These are phyloP conservation scores for Tulasnella sp. DNA, from an alignment of 768 basidiomycete genomes.

Conservation along the genomic window DNA sequence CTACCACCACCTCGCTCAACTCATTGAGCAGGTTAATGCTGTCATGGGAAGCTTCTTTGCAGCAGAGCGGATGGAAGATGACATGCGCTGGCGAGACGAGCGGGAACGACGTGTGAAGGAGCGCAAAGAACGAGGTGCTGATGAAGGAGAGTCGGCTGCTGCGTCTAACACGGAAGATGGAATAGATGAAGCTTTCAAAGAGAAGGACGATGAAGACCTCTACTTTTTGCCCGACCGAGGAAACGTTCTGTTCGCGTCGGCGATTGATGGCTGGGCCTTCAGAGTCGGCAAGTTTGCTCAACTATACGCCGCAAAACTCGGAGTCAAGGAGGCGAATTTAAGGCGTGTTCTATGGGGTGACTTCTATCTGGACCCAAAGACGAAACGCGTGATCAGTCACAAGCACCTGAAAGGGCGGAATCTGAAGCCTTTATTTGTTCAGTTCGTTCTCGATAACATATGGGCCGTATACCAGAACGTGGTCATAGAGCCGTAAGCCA, in stretches of 20 bases:
- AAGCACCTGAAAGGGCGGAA: slow-evolving; percentile 83
- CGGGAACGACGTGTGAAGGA: slow-evolving; percentile 74
- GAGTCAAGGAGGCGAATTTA: slow-evolving; percentile 83
- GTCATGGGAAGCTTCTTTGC: slow-evolving; percentile 98
- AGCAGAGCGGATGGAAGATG: slow-evolving; percentile 93
- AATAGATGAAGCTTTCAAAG: slow-evolving; percentile 63
- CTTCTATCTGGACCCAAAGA: slow-evolving; percentile 94
- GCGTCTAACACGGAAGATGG: slow-evolving; percentile 49
- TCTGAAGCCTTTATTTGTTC: slow-evolving; percentile 93
- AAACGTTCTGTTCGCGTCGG: slow-evolving; percentile 94
- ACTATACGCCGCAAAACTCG: slow-evolving; percentile 83
- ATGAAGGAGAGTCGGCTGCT: slow-evolving; percentile 54
- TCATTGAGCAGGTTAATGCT: slow-evolving; percentile 96
- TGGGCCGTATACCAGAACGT: slow-evolving; percentile 97
- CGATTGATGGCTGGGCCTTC: slow-evolving; percentile 98
- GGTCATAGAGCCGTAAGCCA: slow-evolving; percentile 77
- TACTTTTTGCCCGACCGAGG: slow-evolving; percentile 96
- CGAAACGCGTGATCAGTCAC: slow-evolving; percentile 84
- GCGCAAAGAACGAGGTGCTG: slow-evolving; percentile 67
- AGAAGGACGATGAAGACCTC: slow-evolving; percentile 95
- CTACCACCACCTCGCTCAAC: slow-evolving; percentile 85
- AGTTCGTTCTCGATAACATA: slow-evolving; percentile 94
- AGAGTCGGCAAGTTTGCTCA: slow-evolving; percentile 90
- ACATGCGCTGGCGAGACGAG: slow-evolving; percentile 89
- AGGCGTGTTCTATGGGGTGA: slow-evolving; percentile 93